Percentiles rank a stretch among this genome's conserved stretches.
These are phyloP conservation scores for Lolium multiflorum DNA, from an alignment of 176 grass and related monocot genomes.

Conservation along the genomic window DNA sequence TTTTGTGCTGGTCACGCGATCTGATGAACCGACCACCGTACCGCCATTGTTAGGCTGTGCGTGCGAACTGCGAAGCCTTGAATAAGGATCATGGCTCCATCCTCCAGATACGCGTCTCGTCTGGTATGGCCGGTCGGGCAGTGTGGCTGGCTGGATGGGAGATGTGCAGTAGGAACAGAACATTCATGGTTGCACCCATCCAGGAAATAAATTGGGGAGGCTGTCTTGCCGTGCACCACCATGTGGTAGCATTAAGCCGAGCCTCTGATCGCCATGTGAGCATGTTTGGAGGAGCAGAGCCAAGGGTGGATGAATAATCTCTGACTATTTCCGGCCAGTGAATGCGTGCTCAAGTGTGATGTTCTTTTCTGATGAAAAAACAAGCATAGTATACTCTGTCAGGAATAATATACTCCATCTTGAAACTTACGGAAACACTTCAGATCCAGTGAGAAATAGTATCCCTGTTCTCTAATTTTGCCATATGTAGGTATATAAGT, in stretches of 20 bases:
- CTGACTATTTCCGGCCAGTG: not conserved
- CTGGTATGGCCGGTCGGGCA: not conserved
- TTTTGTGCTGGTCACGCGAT: not conserved
- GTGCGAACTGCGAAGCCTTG: conserved; percentile 13
- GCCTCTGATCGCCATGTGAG: conserved; percentile 59
- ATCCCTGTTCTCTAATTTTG: not conserved
- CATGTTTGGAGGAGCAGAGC: conserved; percentile 41
- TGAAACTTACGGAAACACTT: not conserved
- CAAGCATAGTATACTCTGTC: not conserved
- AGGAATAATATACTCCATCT: not conserved
- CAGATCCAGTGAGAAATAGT: not conserved
- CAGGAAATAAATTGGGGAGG: conserved; percentile 41
- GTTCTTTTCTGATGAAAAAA: conserved; percentile 30
- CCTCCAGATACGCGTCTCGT: not conserved
- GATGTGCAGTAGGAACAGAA: conserved; percentile 40
- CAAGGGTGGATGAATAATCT: conserved; percentile 16
- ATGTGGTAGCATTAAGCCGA: conserved; percentile 60
- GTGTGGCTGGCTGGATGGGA: conserved; percentile 20
- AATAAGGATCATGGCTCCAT: conserved; percentile 43
- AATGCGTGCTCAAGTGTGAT: conserved; percentile 18
- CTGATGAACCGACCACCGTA: conserved; percentile 2
- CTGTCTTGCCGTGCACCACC: conserved; percentile 28
- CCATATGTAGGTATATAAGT: not conserved
- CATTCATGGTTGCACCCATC: conserved; percentile 56
- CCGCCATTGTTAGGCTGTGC: conserved; percentile 12